These are phyloP conservation scores for Rhizomucor pusillus DNA, from an alignment of 371 early-diverging fungal species.

Conservation along the genomic window DNA sequence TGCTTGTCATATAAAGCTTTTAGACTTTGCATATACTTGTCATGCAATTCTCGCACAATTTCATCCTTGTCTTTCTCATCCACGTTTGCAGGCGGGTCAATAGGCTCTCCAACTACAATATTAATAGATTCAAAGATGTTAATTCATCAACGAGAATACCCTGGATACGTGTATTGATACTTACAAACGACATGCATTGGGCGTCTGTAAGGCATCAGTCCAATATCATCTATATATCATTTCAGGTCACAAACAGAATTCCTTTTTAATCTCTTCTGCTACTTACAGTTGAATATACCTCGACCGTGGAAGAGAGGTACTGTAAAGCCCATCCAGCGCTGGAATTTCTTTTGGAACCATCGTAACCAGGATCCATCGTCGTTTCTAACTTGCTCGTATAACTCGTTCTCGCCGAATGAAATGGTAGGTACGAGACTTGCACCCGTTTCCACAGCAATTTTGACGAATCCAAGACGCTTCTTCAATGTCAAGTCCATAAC, in stretches of 20 bases:
- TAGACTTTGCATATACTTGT: conserved; percentile 57
- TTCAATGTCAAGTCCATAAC: conserved; percentile 61
- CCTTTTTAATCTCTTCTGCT: conserved; percentile 21
- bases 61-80: conserved; percentile 42
- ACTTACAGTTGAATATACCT: conserved; percentile 61
- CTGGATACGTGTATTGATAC: conserved; percentile 2
- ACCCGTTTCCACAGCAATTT: conserved; percentile 66
- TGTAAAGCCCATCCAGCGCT: conserved; percentile 59
- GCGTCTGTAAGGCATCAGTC: conserved; percentile 49
- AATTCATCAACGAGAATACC: background rate
- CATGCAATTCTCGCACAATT: conserved; percentile 54
- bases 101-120: conserved; percentile 59
- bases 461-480: conserved; percentile 73
- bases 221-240: conserved; percentile 35
- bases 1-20: conserved; percentile 58
- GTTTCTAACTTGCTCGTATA: conserved; percentile 60
- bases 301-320: conserved; percentile 68
- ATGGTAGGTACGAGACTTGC: conserved; percentile 69
- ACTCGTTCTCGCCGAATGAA: conserved; percentile 79
- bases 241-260: background rate
- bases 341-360: conserved; percentile 49
- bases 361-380: conserved; percentile 45
- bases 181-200: conserved; percentile 43
- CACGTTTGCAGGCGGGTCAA: conserved; percentile 39
- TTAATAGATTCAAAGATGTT: background rate